These are phyloP conservation scores for Apiospora sp. DNA, from an alignment of 2,329 filamentous ascomycete genomes.

Conservation along the genomic window DNA sequence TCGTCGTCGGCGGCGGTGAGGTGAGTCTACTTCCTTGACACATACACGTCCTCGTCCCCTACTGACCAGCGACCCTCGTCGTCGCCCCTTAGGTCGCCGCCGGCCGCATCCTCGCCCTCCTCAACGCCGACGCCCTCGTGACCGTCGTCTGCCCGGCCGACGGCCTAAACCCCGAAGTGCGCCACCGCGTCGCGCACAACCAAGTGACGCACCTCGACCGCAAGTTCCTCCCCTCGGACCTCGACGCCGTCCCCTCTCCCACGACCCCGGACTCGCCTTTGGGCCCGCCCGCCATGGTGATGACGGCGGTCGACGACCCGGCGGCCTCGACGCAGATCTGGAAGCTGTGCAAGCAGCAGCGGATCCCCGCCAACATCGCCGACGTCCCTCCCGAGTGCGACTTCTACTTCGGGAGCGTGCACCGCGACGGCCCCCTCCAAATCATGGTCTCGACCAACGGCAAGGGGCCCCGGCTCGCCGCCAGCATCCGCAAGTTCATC, in stretches of 20 bases:
- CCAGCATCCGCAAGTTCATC: slow-evolving; percentile 84
- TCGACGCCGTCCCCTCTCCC: slow-evolving; percentile 65
- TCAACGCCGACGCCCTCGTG: slow-evolving; percentile 89
- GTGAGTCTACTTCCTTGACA: slow-evolving; percentile 59
- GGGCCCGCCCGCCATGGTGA: slow-evolving; percentile 74
- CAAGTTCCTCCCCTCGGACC: slow-evolving; percentile 84
- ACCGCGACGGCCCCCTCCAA: slow-evolving; percentile 93
- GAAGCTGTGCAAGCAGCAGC: slow-evolving; percentile 87
- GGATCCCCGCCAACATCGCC: slow-evolving; percentile 92
- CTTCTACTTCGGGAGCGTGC: slow-evolving; percentile 97
- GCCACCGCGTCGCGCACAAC: slow-evolving; percentile 76
- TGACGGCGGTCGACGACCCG: slow-evolving; percentile 93
- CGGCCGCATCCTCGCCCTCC: slow-evolving; percentile 89
- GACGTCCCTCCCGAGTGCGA: slow-evolving; percentile 97
- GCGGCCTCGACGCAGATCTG: slow-evolving; percentile 89
- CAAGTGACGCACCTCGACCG: slow-evolving; percentile 85
- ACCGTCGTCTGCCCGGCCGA: slow-evolving; percentile 82
- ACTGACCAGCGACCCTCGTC: slow-evolving; percentile 27
- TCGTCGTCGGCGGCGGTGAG: slow-evolving; percentile 96
- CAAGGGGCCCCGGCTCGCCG: slow-evolving; percentile 90
- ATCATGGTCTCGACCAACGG: slow-evolving; percentile 99
- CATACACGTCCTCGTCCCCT: not conserved
- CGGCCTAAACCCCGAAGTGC: slow-evolving; percentile 89
- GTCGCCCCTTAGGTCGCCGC: slow-evolving; percentile 78
- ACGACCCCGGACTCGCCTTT: slow-evolving; percentile 22